A percentile compares a stretch with the other conserved stretches of the same genome.
These are phyloP conservation scores for Auricularia cornea DNA, from an alignment of 768 basidiomycete species.

Conservation along the genomic window DNA sequence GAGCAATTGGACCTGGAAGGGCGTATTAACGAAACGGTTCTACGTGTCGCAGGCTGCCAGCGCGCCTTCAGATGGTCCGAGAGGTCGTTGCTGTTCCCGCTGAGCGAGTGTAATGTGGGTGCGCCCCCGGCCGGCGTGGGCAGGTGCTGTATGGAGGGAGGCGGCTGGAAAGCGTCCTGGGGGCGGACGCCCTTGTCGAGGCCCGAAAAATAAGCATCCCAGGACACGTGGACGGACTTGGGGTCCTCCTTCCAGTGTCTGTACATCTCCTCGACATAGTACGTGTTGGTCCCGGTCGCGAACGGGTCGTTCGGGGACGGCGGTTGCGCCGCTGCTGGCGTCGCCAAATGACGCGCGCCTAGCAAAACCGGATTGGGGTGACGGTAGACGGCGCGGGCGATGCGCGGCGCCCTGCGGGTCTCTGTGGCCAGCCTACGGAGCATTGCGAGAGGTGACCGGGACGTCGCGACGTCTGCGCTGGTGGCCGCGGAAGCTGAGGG, in stretches of 20 bases:
- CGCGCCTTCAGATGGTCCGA: conserved; percentile 89
- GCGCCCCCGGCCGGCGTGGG: conserved; percentile 71
- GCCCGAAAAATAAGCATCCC: conserved; percentile 90
- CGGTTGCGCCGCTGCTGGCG: conserved; percentile 16
- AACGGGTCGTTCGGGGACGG: conserved; percentile 79
- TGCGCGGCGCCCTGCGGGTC: background rate
- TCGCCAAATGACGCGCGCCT: conserved; percentile 9
- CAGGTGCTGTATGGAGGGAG: conserved; percentile 55
- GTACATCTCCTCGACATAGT: conserved; percentile 91
- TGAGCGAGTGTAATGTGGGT: conserved; percentile 54
- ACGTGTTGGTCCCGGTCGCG: conserved; percentile 89
- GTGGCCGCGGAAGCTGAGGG: too few relatives aligned
- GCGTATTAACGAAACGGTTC: background rate
- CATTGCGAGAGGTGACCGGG: too few relatives aligned
- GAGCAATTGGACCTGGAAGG: conserved; percentile 80
- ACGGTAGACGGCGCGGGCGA: background rate
- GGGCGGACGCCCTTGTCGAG: conserved; percentile 81
- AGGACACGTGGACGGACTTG: conserved; percentile 84
- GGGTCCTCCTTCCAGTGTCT: conserved; percentile 86
- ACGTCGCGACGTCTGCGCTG: too few relatives aligned
- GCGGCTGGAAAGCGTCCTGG: conserved; percentile 74
- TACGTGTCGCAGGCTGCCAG: background rate
- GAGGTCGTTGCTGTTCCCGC: conserved; percentile 61
- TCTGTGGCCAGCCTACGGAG: background rate
- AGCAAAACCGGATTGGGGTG: background rate